These are phyloP conservation scores for Rehmannia glutinosa DNA, from an alignment of 257 asterid species.

Conservation along the genomic window DNA sequence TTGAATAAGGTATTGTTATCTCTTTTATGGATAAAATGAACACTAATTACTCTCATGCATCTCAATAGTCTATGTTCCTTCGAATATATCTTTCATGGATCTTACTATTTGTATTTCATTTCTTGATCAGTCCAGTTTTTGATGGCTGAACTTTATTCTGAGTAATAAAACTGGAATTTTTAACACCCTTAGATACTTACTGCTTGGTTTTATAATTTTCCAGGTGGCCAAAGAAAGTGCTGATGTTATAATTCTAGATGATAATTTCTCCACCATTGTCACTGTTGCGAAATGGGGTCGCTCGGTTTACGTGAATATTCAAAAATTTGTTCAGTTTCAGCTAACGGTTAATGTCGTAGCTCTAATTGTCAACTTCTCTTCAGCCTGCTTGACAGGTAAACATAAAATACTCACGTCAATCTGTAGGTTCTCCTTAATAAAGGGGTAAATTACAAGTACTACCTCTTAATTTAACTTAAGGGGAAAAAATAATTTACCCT, in stretches of 20 bases:
- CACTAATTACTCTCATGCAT: background rate
- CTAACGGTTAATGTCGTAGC: conserved; percentile 95
- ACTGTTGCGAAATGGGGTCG: conserved; percentile 99
- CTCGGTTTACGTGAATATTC: conserved; percentile 89
- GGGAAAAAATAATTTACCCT: no score
- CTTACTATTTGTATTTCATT: background rate
- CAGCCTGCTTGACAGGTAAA: conserved; percentile 94
- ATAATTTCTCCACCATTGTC: conserved; percentile 91
- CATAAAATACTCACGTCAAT: background rate
- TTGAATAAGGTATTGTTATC: background rate
- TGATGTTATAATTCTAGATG: conserved; percentile 90
- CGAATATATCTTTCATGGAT: background rate
- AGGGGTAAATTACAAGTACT: background rate
- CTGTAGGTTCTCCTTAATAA: background rate
- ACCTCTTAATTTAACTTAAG: no score
- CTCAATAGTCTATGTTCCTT: background rate
- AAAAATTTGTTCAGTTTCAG: conserved; percentile 94
- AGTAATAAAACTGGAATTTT: background rate
- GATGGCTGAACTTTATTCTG: background rate
- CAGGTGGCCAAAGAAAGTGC: conserved; percentile 99
- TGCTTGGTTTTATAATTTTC: conserved; percentile 5
- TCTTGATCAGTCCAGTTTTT: background rate
- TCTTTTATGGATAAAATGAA: background rate
- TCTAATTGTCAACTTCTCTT: conserved; percentile 85
- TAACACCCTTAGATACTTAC: background rate